These are phyloP conservation scores for Purpureocillium lavendulum DNA, from an alignment of 2,329 filamentous ascomycete species.

Conservation along the genomic window DNA sequence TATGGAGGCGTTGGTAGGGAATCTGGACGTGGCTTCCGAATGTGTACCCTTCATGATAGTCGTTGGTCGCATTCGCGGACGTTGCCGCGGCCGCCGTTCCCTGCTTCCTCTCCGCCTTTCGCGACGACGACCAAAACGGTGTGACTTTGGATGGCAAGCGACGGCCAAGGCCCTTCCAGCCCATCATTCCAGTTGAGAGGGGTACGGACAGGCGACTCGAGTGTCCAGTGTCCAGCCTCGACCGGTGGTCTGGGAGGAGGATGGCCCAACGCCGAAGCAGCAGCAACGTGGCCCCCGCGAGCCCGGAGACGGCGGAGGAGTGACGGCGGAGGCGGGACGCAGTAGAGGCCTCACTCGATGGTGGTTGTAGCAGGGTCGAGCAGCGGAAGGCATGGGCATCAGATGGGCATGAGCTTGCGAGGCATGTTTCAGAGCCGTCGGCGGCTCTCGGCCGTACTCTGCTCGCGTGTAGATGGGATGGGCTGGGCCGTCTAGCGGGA, in stretches of 20 bases:
- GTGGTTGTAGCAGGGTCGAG: background rate
- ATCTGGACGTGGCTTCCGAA: background rate
- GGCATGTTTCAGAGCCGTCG: slow-evolving; percentile 24
- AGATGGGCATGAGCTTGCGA: slow-evolving; percentile 9
- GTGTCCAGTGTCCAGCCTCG: background rate
- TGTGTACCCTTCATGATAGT: slow-evolving; percentile 18
- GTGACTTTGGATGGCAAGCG: slow-evolving; percentile 24
- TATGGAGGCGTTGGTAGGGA: too few relatives aligned
- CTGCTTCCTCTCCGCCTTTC: slow-evolving; percentile 17
- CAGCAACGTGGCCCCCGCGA: background rate
- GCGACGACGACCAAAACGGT: slow-evolving; percentile 20
- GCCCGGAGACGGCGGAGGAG: background rate
- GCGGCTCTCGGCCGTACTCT: slow-evolving; percentile 29
- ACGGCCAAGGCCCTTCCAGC: slow-evolving; percentile 28
- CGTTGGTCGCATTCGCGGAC: slow-evolving; percentile 9
- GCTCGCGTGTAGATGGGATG: slow-evolving; percentile 13
- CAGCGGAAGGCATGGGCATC: slow-evolving; percentile 1
- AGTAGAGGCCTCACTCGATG: background rate
- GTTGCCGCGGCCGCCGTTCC: slow-evolving; percentile 5
- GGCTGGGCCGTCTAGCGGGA: slow-evolving; percentile 21
- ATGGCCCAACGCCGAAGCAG: background rate
- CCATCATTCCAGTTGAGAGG: slow-evolving; percentile 18
- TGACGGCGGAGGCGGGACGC: background rate
- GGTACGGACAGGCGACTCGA: background rate
- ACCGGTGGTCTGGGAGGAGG: slow-evolving; percentile 1